Conservation (phyloP, 768 basidiomycete species). For the Gloeostereum incarnatum region DNA sequence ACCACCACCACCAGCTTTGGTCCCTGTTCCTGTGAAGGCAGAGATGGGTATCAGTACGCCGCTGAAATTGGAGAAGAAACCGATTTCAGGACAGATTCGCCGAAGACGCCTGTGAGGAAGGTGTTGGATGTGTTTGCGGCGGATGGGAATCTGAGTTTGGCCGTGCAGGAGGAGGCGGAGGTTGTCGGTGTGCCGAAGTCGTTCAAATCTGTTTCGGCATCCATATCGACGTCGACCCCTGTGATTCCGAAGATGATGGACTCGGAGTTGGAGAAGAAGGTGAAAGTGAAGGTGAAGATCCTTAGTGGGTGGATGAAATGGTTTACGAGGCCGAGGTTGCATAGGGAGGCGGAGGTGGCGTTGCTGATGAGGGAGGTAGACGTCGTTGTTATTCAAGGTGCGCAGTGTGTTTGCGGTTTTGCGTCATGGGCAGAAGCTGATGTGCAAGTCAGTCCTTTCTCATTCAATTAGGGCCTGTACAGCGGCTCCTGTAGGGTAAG, state of each 20-base stretch:
- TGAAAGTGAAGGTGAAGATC: slow-evolving; percentile 13
- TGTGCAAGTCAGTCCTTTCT: slow-evolving; percentile 33
- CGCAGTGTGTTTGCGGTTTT: slow-evolving; percentile 1
- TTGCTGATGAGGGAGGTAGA: slow-evolving; percentile 57
- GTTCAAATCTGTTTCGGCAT: slow-evolving; percentile 29
- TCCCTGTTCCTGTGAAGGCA: slow-evolving; percentile 19
- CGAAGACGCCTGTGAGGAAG: slow-evolving; percentile 39
- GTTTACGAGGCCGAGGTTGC: slow-evolving; percentile 53
- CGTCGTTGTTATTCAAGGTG: slow-evolving; percentile 56
- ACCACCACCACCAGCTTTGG: slow-evolving; percentile 7
- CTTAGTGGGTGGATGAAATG: slow-evolving; percentile 25
- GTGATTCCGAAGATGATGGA: no score
- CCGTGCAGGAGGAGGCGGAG: slow-evolving; percentile 36
- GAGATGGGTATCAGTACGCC: slow-evolving; percentile 24
- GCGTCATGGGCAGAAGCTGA: background rate
- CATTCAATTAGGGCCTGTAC: slow-evolving; percentile 60
- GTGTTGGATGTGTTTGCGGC: slow-evolving; percentile 52
- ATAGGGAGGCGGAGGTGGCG: slow-evolving; percentile 38
- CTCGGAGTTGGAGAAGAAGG: slow-evolving; percentile 6
- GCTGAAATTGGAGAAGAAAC: slow-evolving; percentile 27
- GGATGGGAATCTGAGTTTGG: slow-evolving; percentile 45
- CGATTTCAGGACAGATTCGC: slow-evolving; percentile 33
- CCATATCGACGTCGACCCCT: slow-evolving; percentile 12
- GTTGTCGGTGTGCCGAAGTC: slow-evolving; percentile 37
- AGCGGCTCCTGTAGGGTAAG: no score